Conservation (phyloP, 352 stramenopile species). For the Phytophthora palmivora region DNA sequence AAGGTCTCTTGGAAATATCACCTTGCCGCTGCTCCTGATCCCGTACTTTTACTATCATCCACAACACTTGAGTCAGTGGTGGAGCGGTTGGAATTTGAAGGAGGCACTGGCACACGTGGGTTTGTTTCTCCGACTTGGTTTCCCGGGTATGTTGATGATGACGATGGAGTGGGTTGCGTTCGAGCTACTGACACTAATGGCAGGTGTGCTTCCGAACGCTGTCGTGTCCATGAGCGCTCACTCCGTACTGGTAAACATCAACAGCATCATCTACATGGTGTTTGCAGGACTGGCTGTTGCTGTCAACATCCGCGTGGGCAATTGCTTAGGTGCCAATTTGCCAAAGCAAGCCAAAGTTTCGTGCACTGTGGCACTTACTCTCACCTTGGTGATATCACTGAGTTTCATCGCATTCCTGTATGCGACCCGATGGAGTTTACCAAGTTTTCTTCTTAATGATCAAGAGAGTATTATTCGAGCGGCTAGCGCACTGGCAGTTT, state of each 20-base stretch:
- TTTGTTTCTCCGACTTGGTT: conserved; percentile 55
- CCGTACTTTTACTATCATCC: conserved; percentile 61
- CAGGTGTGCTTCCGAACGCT: conserved; percentile 55
- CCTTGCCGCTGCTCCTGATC: conserved; percentile 54
- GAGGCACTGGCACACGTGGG: conserved; percentile 38
- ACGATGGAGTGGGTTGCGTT: conserved; percentile 76
- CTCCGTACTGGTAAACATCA: conserved; percentile 69
- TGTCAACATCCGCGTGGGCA: conserved; percentile 76
- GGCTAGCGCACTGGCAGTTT: conserved; percentile 44
- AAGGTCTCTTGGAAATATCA: conserved; percentile 55
- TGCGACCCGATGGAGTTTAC: conserved; percentile 31
- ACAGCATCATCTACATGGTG: conserved; percentile 69
- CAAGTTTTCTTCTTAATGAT: conserved; percentile 26
- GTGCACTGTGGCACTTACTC: conserved; percentile 45
- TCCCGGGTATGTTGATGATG: conserved; percentile 67
- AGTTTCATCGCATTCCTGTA: conserved; percentile 53
- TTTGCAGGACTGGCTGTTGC: conserved; percentile 67
- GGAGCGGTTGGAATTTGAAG: conserved; percentile 52
- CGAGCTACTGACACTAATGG: conserved; percentile 64
- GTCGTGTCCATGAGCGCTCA: conserved; percentile 66
- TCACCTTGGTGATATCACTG: conserved; percentile 40
- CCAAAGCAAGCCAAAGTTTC: conserved; percentile 52
- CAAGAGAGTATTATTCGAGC: conserved; percentile 42
- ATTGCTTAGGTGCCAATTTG: conserved; percentile 75
- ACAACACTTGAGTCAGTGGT: conserved; percentile 46